Base-by-base conservation (phyloP, 2,329 filamentous ascomycete genomes). In the Xylariomycetidae sp. region DNA sequence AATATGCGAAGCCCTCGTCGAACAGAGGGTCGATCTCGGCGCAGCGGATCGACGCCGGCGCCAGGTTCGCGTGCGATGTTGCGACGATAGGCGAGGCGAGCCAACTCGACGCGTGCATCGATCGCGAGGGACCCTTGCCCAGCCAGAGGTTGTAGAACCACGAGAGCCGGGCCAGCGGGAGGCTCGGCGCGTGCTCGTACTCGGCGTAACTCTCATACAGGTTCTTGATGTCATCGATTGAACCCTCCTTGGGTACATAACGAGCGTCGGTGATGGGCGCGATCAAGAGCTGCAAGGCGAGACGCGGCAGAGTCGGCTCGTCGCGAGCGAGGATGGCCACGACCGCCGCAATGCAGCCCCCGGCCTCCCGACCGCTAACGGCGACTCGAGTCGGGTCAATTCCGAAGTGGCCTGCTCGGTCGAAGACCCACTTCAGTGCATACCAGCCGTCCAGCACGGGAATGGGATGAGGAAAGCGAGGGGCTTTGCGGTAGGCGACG, bases 401-500 rank as follows among this genome's bases (percentile, higher is more conserved):
- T 27, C 36, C 37, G 20, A 46, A 40, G 12, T 49, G 31, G 2
- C 53, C 50, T 13, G 61, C 62, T 8, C 58, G 45, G 9, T 46
- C 35, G 37, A 60, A 50, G 18, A 67, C 50, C 45, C 66, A 60
- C 36, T 61, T 51, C 20, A 73, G 45, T 3, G 63, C 65, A 6
- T 61, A 63, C 49, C 66, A 72, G 31, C 63, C 63, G 51, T 75
- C 71, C n/a, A 66, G 60, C 13, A 68, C 59, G 18, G 57, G 58
- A 11, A 61, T 60, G n/a, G 71, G 71, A 37, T 69, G 72, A 5
- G 63, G 52, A 40, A 63, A 48, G 47, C 74, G 69, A 7, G 71
- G 71, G 0, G 70, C 65, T 2, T 73, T 61, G 4, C 70, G 63
- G 44, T 74, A 76, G n/a, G 51, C 68, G 9, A 74, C 64, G 42